A percentile compares a stretch with the other conserved stretches of the same genome.
These are phyloP conservation scores for Domatiomyces catenatus DNA, from an alignment of 2,329 filamentous ascomycete species.

Conservation along the genomic window DNA sequence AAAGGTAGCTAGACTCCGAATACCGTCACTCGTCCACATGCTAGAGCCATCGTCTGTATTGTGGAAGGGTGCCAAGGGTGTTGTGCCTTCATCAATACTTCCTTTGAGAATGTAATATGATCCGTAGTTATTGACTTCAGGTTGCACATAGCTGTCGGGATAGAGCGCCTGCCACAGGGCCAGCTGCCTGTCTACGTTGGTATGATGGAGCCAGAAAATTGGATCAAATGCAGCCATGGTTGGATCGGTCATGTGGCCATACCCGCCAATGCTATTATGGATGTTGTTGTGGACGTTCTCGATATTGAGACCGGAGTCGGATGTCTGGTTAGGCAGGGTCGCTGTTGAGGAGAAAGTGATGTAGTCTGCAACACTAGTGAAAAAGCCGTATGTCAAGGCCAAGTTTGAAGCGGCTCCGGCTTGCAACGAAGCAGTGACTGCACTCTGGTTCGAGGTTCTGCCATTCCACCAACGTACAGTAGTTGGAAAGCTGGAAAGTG, in stretches of 20 bases:
- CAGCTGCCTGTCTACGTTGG: constrained; percentile 58
- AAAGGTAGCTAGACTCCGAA: constrained; percentile 45
- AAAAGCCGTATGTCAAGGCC: constrained; percentile 18
- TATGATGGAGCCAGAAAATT: constrained; percentile 61
- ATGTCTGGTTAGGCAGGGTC: constrained; percentile 5
- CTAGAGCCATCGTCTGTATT: constrained; percentile 30
- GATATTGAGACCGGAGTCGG: constrained; percentile 17
- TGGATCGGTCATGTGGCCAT: constrained; percentile 53
- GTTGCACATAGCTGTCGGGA: constrained; percentile 39
- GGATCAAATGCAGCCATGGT: constrained; percentile 66
- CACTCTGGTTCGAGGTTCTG: constrained; percentile 10
- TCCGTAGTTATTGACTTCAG: constrained; percentile 35
- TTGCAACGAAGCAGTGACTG: constrained; percentile 10
- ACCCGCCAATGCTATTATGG: constrained; percentile 39
- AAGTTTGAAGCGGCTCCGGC: constrained; percentile 11
- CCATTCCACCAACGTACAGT: constrained; percentile 14
- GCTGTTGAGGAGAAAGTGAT: constrained; percentile 10
- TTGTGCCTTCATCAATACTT: constrained; percentile 10
- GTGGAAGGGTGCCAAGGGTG: constrained; percentile 47
- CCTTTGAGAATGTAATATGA: constrained; percentile 34
- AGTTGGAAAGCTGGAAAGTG: constrained; percentile 9
- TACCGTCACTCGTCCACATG: constrained; percentile 53
- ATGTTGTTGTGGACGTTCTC: constrained; percentile 34
- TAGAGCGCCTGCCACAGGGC: constrained; percentile 65
- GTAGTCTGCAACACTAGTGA: constrained; percentile 19